Evolutionary conservation across 202 grass and related monocot species (phyloP).

Genomic region (Zizania palustris): DNA sequence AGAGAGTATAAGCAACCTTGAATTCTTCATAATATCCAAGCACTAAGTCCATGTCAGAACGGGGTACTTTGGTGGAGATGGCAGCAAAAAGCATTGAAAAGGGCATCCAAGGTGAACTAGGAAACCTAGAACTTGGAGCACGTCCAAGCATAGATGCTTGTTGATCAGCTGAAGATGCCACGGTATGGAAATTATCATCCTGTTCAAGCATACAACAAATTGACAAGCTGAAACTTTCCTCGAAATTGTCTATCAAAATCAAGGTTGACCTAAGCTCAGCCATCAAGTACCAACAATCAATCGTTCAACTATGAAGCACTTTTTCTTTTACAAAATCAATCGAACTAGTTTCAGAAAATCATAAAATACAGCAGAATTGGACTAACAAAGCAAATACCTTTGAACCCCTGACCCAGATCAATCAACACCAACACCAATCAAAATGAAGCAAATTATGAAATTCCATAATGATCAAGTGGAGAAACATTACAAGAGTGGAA

Average conservation of each 20-base stretch:
- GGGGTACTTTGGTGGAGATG: conserved; percentile 70
- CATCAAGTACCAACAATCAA: background rate
- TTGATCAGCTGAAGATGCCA: conserved; percentile 36
- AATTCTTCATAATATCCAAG: conserved; percentile 71
- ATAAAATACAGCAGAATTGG: background rate
- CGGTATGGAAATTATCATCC: conserved; percentile 25
- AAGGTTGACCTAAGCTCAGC: background rate
- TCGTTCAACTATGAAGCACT: background rate
- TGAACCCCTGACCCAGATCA: background rate
- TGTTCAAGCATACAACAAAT: background rate
- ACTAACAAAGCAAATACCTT: background rate
- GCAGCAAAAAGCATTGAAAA: conserved; percentile 86
- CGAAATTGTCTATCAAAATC: conserved; percentile 25
- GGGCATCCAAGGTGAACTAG: conserved; percentile 70
- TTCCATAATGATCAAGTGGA: background rate
- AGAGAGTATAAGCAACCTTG: conserved; percentile 49
- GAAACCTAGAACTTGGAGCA: conserved; percentile 36
- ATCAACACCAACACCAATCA: background rate
- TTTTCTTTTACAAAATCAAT: conserved; percentile 6
- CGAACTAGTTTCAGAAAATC: background rate
- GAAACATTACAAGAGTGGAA: background rate
- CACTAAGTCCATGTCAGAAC: conserved; percentile 64
- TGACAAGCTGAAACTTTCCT: background rate
- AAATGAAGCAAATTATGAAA: background rate
- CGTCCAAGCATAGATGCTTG: conserved; percentile 37